Evolutionary conservation across 805 yeast species (phyloP).

Genomic region (Saccharomycopsis microspora): DNA sequence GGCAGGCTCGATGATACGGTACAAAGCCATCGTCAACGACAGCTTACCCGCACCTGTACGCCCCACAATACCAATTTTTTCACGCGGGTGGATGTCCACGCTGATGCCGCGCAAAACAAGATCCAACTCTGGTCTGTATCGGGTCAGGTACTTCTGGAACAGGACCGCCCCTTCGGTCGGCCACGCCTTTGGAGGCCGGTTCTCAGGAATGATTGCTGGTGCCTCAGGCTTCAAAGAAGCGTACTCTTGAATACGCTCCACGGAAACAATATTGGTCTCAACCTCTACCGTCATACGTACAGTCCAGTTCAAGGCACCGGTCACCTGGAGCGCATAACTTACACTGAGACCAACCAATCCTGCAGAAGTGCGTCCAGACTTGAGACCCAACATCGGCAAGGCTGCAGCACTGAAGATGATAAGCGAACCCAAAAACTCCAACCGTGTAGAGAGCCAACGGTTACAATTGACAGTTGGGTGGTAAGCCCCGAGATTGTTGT

Average conservation of each 20-base stretch:
- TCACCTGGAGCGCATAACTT: slow-evolving; percentile 84
- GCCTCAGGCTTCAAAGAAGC: slow-evolving; percentile 79
- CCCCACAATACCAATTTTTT: slow-evolving; percentile 92
- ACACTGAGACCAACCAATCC: slow-evolving; percentile 92
- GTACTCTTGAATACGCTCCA: slow-evolving; percentile 89
- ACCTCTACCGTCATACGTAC: slow-evolving; percentile 98
- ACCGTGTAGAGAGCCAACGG: slow-evolving; percentile 94
- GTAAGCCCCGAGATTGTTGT: slow-evolving; percentile 80
- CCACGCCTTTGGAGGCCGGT: slow-evolving; percentile 65
- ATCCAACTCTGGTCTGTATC: slow-evolving; percentile 75
- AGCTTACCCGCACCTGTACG: slow-evolving; percentile 97
- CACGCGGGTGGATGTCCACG: slow-evolving; percentile 55
- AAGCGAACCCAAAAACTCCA: slow-evolving; percentile 83
- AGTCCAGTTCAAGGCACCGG: slow-evolving; percentile 93
- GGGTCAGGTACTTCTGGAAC: slow-evolving; percentile 67
- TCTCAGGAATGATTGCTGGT: slow-evolving; percentile 48
- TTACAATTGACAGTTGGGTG: slow-evolving; percentile 90
- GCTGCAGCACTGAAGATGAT: slow-evolving; percentile 83
- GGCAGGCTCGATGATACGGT: slow-evolving; percentile 67
- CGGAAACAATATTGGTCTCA: slow-evolving; percentile 93
- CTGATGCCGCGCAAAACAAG: slow-evolving; percentile 62
- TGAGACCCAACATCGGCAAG: slow-evolving; percentile 60
- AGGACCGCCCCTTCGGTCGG: slow-evolving; percentile 59
- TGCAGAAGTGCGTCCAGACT: slow-evolving; percentile 61
- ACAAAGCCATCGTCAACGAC: slow-evolving; percentile 71